Conservation (phyloP, 2,329 filamentous ascomycete species). For the Aspergillus floridensis region DNA sequence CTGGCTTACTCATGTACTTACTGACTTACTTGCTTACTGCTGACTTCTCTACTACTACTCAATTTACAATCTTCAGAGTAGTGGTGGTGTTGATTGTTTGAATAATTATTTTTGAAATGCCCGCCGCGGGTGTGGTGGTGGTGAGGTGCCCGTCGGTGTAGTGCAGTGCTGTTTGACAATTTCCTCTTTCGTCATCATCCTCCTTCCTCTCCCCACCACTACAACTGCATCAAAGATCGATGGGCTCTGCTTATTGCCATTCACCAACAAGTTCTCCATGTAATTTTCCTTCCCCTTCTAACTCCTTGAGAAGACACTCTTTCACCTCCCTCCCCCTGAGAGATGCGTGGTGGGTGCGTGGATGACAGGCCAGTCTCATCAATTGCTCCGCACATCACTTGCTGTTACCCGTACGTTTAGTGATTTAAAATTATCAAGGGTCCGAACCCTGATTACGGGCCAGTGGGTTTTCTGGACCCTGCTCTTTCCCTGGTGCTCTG, state of each 20-base stretch:
- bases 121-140: too few relatives aligned
- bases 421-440: conserved; percentile 6
- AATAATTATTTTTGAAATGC: neutral
- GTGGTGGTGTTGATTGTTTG: neutral
- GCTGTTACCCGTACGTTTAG: neutral
- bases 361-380: neutral
- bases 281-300: too few relatives aligned
- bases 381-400: conserved; percentile 1
- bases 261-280: too few relatives aligned
- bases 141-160: too few relatives aligned
- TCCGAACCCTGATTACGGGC: conserved; percentile 8
- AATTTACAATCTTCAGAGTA: neutral
- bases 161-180: neutral
- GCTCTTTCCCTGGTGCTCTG: neutral
- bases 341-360: neutral
- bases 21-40: neutral
- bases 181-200: conserved; percentile 4
- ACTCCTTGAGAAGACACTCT: neutral
- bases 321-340: conserved; percentile 2
- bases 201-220: neutral
- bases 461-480: conserved; percentile 5
- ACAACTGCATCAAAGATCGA: too few relatives aligned
- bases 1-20: neutral
- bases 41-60: neutral
- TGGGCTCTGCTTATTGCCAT: too few relatives aligned